Evolutionary conservation across 1,284 basidiomycete species (phyloP), one percentile per base, ranked within the genome.

Genomic region (Xerocomus tenax): DNA sequence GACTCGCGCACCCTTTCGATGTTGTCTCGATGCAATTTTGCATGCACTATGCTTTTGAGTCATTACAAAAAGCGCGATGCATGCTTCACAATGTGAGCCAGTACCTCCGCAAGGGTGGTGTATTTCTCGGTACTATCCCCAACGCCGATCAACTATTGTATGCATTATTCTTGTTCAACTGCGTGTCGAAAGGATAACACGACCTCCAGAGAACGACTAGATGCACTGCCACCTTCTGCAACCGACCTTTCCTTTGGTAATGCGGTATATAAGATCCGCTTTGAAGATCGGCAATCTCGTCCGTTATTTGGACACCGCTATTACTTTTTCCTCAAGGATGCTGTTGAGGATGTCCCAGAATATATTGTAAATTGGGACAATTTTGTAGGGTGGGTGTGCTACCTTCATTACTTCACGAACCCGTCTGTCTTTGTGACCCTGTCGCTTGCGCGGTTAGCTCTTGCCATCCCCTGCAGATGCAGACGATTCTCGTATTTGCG

Each of bases 21-120:
- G 91, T 91, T 45, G 91, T 98, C 18, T 89, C 91, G 2, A 87
- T 98, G 86, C 96, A 99, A 66, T 99, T 99, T 68, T 98, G 95
- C 70, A 96, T 98, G 91, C 96, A 99, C 68, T 98, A 99, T 64
- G 96, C 95, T 8, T 98, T 98, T 67, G 93, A 98, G 65, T 86
- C 78, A 35, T 79, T 84, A 26, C 72, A 78, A 47, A 97, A 96
- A 66, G 91, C 85, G 23, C 77, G 91, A 30, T 84, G 81, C 62
- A 97, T 99, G 95, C 79, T 99, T 25, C 79, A 85, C 46, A 99
- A 99, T 64, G 94, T 95, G 21, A 80, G 83, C 47, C 70, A 78
- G 36, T 86, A 86, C 72, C 74, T 99, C 43, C 75, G 87, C 32
- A 73, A 74, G 21, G 94, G 94, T 26, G 96, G 96, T 2, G 69